Base-by-base conservation (phyloP, 2,329 filamentous ascomycete genomes). In the Ascochyta viciae-villosae region DNA sequence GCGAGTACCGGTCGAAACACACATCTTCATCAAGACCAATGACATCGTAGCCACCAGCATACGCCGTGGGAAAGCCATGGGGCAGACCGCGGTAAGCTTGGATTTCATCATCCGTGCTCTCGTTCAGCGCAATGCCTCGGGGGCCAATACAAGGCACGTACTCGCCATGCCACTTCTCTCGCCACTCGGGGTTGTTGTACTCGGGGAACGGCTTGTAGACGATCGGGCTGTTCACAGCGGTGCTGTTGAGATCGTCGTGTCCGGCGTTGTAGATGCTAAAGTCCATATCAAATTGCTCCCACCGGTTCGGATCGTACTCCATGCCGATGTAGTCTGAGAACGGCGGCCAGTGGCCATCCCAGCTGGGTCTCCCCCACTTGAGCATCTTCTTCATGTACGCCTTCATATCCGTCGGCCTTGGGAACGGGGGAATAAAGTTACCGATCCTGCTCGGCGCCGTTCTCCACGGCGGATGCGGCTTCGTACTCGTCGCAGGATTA, bases 161-260 rank as follows among this genome's bases (percentile, higher is more conserved):
- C 50, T 82, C 73, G 15, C 87, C 88, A 43, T 82, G 80, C 61
- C 83, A 83, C 27, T 77, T 72, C 43, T 77, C 75, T 64, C 80
- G 83, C 87, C 88, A 92, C 13, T 79, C 74, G 3, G 79, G 76
- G 46, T 81, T 83, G 66, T 90, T 89, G 76, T 92, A 91, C 15
- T 84, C 78, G 0, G 89, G 89, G 61, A 92, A 92, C 0, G 90
- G 90, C 54, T 87, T 82, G 74, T 90, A 91, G 19, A 83, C 78
- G 50, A 84, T 78, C 0, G 86, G 83, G 45, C 72, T 58, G n/a
- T 67, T 60, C 10, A 66, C 65, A 9, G 60, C 57, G 3, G 59
- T 60, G 6, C 49, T 55, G 31, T 68, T 64, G 4, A 75, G 63
- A 47, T 68, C 70, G 29, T 74, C 60, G 34, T 74, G 70, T n/a